Evolutionary conservation across 2,329 filamentous ascomycete species (phyloP).

Genomic region (Penicillium hordei): DNA sequence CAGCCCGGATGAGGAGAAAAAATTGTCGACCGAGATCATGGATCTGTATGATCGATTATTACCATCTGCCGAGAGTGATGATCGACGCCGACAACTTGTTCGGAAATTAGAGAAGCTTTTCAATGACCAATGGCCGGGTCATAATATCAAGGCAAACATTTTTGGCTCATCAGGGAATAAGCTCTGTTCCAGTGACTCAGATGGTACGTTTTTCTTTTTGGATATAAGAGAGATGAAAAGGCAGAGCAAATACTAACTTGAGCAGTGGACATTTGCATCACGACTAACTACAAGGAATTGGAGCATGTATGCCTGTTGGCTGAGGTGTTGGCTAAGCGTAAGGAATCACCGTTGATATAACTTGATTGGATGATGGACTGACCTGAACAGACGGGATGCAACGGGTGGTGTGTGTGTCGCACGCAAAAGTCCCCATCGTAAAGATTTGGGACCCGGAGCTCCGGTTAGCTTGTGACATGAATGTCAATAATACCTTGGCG

Average conservation of each 20-base stretch:
- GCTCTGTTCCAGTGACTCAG: conserved; percentile 91
- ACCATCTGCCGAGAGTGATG: conserved; percentile 76
- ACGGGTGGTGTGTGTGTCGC: conserved; percentile 89
- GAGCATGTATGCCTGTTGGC: conserved; percentile 90
- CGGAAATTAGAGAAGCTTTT: conserved; percentile 83
- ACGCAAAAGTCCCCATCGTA: conserved; percentile 95
- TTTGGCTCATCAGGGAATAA: conserved; percentile 98
- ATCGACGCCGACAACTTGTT: conserved; percentile 73
- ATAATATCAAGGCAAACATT: conserved; percentile 84
- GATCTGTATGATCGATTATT: conserved; percentile 81
- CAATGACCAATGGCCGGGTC: conserved; percentile 87
- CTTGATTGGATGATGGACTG: conserved; percentile 13
- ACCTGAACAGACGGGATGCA: conserved; percentile 79
- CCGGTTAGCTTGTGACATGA: conserved; percentile 90
- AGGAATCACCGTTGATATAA: conserved; percentile 36
- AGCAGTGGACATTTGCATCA: conserved; percentile 94
- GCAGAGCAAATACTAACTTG: conserved; percentile 23
- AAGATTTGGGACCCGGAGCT: conserved; percentile 98
- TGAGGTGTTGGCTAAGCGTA: conserved; percentile 80
- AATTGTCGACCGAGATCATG: conserved; percentile 77
- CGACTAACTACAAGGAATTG: conserved; percentile 81
- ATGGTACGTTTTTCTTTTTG: conserved; percentile 61
- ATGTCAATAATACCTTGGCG: conserved; percentile 94
- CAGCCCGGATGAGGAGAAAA: conserved; percentile 69
- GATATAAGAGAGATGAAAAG: not conserved